These are phyloP conservation scores for Phytophthora colocasiae DNA, from an alignment of 352 stramenopile species.

Conservation along the genomic window DNA sequence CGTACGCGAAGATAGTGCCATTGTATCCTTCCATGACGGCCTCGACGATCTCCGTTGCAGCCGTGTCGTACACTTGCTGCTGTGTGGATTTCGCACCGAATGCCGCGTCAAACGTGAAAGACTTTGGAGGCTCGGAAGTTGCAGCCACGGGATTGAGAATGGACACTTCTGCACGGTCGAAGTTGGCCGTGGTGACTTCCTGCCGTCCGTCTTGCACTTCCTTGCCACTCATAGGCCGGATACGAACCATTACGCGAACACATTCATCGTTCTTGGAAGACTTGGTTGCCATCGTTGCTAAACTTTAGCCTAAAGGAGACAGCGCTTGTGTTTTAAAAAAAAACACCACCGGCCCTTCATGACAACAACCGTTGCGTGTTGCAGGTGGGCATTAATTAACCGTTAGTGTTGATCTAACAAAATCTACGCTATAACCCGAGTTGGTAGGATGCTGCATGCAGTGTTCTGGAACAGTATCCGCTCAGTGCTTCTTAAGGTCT, in stretches of 20 bases:
- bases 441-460: no score
- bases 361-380: no score
- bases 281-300: constrained; percentile 43
- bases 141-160: constrained; percentile 85
- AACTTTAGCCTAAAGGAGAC: background rate
- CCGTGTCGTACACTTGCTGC: constrained; percentile 93
- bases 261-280: constrained; percentile 88
- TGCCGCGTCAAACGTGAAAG: constrained; percentile 97
- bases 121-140: constrained; percentile 89
- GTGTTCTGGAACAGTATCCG: no score
- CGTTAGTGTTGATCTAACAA: no score
- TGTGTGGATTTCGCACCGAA: constrained; percentile 95
- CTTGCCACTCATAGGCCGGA: constrained; percentile 95
- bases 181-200: constrained; percentile 86
- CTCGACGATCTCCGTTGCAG: constrained; percentile 91
- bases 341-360: constrained; percentile 25
- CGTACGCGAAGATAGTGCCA: constrained; percentile 92
- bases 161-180: constrained; percentile 90
- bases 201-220: constrained; percentile 94
- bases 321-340: no score
- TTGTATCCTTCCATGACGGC: constrained; percentile 94
- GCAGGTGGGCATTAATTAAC: no score
- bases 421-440: no score
- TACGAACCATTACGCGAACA: constrained; percentile 96
- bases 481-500: no score